These are phyloP conservation scores for Alternaria infectoria DNA, from an alignment of 2,329 filamentous ascomycete species.

Conservation along the genomic window DNA sequence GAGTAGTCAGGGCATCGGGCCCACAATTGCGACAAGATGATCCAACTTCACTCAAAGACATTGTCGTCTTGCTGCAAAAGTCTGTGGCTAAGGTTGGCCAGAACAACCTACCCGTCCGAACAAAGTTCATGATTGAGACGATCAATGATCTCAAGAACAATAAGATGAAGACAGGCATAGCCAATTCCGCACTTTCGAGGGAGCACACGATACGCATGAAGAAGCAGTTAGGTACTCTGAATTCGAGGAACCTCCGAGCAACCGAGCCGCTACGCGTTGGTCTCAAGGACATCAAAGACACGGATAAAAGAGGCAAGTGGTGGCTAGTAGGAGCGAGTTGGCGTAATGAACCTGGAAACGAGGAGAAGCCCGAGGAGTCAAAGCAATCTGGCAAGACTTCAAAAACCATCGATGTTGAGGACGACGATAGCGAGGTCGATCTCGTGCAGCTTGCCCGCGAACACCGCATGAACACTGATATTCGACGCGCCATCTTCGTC, in stretches of 20 bases:
- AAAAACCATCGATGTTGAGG: slow-evolving; percentile 18
- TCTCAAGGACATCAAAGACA: slow-evolving; percentile 80
- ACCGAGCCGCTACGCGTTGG: slow-evolving; percentile 83
- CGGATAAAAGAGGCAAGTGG: slow-evolving; percentile 92
- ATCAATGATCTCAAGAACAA: slow-evolving; percentile 96
- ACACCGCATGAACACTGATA: slow-evolving; percentile 85
- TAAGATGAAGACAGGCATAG: slow-evolving; percentile 76
- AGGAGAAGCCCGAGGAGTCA: slow-evolving; percentile 43
- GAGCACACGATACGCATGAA: slow-evolving; percentile 90
- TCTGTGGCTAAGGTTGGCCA: slow-evolving; percentile 72
- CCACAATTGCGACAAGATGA: slow-evolving; percentile 87
- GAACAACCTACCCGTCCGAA: slow-evolving; percentile 78
- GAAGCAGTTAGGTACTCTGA: slow-evolving; percentile 82
- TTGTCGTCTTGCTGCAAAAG: slow-evolving; percentile 78
- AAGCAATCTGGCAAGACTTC: slow-evolving; percentile 30
- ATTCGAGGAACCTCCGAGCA: slow-evolving; percentile 70
- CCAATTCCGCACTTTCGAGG: slow-evolving; percentile 73
- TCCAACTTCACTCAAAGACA: slow-evolving; percentile 84
- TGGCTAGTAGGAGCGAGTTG: slow-evolving; percentile 98
- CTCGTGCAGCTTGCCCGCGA: slow-evolving; percentile 75
- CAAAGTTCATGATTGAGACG: slow-evolving; percentile 96
- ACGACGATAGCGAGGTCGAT: slow-evolving; percentile 60
- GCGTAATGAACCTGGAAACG: slow-evolving; percentile 54
- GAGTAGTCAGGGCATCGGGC: slow-evolving; percentile 80
- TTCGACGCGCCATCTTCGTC: slow-evolving; percentile 90